Base-by-base conservation (phyloP, 2,329 filamentous ascomycete genomes). In the Aspergillus tanneri region DNA sequence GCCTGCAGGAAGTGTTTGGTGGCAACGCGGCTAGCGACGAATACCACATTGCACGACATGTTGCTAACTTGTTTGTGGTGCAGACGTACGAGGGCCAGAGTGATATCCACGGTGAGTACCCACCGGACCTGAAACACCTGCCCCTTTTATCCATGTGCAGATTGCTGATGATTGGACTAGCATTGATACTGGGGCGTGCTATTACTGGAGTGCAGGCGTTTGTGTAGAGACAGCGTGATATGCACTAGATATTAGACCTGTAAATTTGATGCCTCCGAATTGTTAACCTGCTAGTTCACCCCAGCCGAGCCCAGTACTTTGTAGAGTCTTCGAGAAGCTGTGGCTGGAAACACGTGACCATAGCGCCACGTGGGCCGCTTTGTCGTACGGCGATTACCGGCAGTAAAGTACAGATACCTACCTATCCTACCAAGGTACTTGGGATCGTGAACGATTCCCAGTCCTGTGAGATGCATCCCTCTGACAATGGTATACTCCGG, bases 71-170 rank as follows among this genome's bases (percentile, higher is more conserved):
- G 55, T 99, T 95, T 70, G 93, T 99, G 44, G 95, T 92, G 46
- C 92, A 97, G 75, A 97, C 92, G 2, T 99, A 99, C 61, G 93
- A 99, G 74, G 93, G 93, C 18, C 93, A 97, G 73, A 96, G 91
- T 66, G 93, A 97, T 72, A 97, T 97, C 67, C 93, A 97, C 71
- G 83, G 90, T 92, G 74, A 80, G 87, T 82, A 46, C 36, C 50
- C 44, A 50, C 19, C 22, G 23, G 10, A 18, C 9, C 6, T n/a
- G n/a, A n/a, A n/a, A n/a, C 28, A 11, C 21, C 24, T 9, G 28
- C n/a, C n/a, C 10, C 21, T 24, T 11, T 4, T 16, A 42, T 42
- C 25, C 16, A 42, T 36, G 10, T 37, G 36, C 14, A 23, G 18
- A 25, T 7, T 35, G 39, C 22, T 48, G 27, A 16, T 43, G 25